Evolutionary conservation across 345 rosid genomes (phyloP).

Genomic region (Noccaea bulbosa): DNA sequence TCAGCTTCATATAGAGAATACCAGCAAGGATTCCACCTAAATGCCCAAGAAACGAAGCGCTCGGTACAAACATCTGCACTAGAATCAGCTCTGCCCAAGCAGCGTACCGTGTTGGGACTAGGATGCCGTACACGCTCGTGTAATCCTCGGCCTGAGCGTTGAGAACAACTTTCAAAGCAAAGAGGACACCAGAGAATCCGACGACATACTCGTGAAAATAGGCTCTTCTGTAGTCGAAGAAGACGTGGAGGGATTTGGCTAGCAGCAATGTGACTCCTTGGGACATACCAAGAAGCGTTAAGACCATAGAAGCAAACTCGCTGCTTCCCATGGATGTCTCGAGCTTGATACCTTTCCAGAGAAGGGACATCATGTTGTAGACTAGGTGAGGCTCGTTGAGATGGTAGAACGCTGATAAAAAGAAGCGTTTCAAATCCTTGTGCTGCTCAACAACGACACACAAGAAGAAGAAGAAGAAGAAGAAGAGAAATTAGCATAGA

Average conservation of each 20-base stretch:
- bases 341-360: conserved; percentile 92
- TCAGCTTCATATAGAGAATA: conserved; percentile 70
- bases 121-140: conserved; percentile 65
- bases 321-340: conserved; percentile 90
- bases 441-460: conserved; percentile 51
- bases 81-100: conserved; percentile 96
- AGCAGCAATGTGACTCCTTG: conserved; percentile 81
- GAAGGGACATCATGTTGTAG: conserved; percentile 89
- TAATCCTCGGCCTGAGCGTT: conserved; percentile 68
- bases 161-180: conserved; percentile 94
- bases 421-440: conserved; percentile 74
- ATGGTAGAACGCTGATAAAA: conserved; percentile 88
- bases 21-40: conserved; percentile 97
- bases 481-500: conserved; percentile 17
- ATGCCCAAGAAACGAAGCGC: conserved; percentile 91
- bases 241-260: conserved; percentile 66
- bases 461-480: background rate
- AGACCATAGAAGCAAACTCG: conserved; percentile 80
- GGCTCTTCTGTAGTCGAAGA: conserved; percentile 62
- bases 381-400: conserved; percentile 77
- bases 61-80: conserved; percentile 87
- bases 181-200: conserved; percentile 94
- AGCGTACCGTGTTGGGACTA: conserved; percentile 76
- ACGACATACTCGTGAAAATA: conserved; percentile 71
- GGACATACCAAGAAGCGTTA: conserved; percentile 72